Percentiles rank a stretch among this genome's conserved stretches.
phyloP scores from a whole-genome alignment of 805 yeast species.

The Wickerhamomyces alni region DNA sequence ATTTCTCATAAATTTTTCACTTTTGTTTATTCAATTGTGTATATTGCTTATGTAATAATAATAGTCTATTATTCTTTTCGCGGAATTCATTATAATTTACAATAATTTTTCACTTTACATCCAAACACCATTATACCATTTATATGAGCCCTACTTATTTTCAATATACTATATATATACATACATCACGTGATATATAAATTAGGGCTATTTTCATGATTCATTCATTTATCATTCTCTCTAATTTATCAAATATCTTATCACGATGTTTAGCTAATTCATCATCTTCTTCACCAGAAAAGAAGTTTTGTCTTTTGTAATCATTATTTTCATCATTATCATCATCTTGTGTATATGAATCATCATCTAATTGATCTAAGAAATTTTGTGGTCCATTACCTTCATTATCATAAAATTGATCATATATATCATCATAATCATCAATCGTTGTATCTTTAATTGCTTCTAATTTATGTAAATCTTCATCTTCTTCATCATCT shows the following conservation, averaged over 20 bases:
- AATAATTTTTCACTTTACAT: not conserved
- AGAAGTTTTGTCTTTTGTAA: conserved; percentile 45
- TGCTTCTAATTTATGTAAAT: conserved; percentile 9
- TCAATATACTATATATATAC: too few relatives aligned
- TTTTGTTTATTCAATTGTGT: not conserved
- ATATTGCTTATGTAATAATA: not conserved
- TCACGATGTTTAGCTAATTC: conserved; percentile 61
- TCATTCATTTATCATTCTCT: conserved; percentile 44
- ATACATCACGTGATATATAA: conserved; percentile 1
- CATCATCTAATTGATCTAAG: conserved; percentile 30
- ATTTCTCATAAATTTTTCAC: conserved; percentile 1
- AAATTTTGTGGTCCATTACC: conserved; percentile 33
- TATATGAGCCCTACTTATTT: not conserved
- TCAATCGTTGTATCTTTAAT: conserved; percentile 1
- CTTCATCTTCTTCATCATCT: not conserved
- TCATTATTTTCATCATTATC: conserved; percentile 26
- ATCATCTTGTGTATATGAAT: conserved; percentile 48
- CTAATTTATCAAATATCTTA: conserved; percentile 49
- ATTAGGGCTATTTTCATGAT: not conserved
- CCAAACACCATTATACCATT: conserved; percentile 2
- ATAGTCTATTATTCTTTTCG: too few relatives aligned
- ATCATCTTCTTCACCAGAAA: conserved; percentile 50
- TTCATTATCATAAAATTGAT: conserved; percentile 78
- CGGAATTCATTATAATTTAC: too few relatives aligned
- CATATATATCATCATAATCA: conserved; percentile 34